Conservation (phyloP, 257 asterid genomes). For the Przewalskia tangutica region DNA sequence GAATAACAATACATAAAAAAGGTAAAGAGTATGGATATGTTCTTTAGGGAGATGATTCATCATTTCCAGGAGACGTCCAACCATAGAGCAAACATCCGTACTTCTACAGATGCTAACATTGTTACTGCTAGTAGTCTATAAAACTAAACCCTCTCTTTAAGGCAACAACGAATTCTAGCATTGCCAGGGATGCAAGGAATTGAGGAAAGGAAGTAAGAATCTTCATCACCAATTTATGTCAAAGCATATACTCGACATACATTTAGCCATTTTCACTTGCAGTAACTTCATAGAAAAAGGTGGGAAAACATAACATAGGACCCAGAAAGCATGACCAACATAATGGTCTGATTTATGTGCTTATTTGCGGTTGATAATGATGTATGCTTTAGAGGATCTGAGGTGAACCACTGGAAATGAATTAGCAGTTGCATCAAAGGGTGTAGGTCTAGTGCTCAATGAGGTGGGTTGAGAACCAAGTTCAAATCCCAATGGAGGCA, state of each 20-base stretch:
- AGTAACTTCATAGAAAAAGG: background rate
- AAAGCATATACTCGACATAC: background rate
- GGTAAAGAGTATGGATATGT: background rate
- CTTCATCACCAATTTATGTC: background rate
- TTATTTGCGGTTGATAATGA: background rate
- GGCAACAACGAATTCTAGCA: background rate
- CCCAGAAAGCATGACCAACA: background rate
- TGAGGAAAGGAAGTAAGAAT: background rate
- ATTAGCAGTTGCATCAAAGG: background rate
- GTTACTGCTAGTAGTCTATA: background rate
- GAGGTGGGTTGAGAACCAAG: too few species aligned
- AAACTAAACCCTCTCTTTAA: background rate
- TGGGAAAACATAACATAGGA: background rate
- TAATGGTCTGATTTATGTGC: background rate
- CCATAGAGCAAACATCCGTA: background rate
- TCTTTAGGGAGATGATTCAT: background rate
- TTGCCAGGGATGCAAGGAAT: background rate
- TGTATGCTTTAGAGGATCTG: background rate
- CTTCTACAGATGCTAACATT: background rate
- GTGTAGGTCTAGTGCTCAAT: too few species aligned
- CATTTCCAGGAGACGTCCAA: background rate
- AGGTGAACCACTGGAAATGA: background rate
- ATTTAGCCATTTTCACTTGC: background rate
- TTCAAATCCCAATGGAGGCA: too few species aligned
- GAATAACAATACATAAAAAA: background rate